A percentile compares a stretch with the other conserved stretches of the same genome.
Conservation (phyloP, 345 rosid genomes). For the Sisymbrium irio region DNA sequence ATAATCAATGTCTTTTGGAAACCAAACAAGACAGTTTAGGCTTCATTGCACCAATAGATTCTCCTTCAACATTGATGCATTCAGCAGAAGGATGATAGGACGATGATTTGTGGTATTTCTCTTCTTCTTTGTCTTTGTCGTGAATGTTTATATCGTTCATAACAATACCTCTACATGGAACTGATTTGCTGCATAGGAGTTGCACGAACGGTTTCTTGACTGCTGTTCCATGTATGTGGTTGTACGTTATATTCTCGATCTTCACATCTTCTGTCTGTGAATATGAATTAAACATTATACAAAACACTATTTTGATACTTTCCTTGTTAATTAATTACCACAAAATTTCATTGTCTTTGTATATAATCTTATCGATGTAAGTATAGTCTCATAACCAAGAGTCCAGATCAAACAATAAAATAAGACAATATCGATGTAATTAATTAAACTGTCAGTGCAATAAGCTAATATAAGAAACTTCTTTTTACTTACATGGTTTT, state of each 20-base stretch:
- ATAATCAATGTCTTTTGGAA: background rate
- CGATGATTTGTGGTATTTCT: background rate
- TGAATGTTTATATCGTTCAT: constrained; percentile 36
- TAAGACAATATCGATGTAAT: background rate
- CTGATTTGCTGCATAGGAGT: constrained; percentile 38
- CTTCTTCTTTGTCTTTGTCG: background rate
- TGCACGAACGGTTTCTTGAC: constrained; percentile 18
- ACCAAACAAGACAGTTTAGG: constrained; percentile 39
- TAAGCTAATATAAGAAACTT: background rate
- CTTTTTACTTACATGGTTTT: constrained; percentile 34
- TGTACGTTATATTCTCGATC: constrained; percentile 30
- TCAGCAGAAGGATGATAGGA: constrained; percentile 20
- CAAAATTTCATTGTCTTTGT: background rate
- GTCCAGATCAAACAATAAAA: background rate
- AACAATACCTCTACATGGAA: constrained; percentile 39
- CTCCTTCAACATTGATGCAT: constrained; percentile 43
- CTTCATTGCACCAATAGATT: constrained; percentile 21
- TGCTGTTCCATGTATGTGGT: constrained; percentile 40
- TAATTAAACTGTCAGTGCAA: background rate
- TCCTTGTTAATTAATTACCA: background rate
- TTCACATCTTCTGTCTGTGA: constrained; percentile 45
- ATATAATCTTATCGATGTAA: background rate
- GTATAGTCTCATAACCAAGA: background rate
- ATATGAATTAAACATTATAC: background rate
- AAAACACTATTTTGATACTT: background rate